These are phyloP conservation scores for Suhomyces taliae DNA, from an alignment of 1,139 yeast genomes.

Conservation along the genomic window DNA sequence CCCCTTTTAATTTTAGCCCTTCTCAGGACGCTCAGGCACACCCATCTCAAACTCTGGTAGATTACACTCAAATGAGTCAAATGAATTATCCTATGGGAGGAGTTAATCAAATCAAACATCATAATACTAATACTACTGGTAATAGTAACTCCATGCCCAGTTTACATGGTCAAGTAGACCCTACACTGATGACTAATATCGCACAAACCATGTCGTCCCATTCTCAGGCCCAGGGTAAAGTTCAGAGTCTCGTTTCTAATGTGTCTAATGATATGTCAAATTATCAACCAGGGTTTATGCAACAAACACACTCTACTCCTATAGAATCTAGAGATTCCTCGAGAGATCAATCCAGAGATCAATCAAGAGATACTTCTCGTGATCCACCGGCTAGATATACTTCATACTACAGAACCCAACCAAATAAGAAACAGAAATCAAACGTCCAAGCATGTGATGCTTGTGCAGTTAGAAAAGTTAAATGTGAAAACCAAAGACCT, in stretches of 20 bases:
- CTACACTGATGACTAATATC: too few relatives aligned
- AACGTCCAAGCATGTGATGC: slow-evolving; percentile 39
- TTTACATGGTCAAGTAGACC: too few relatives aligned
- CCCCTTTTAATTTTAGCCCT: background rate
- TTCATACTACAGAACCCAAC: slow-evolving; percentile 9
- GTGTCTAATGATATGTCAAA: background rate
- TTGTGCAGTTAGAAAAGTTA: slow-evolving; percentile 46
- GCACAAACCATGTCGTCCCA: too few relatives aligned
- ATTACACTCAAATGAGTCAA: too few relatives aligned
- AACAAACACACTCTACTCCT: background rate
- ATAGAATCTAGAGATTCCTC: background rate
- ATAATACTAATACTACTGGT: too few relatives aligned
- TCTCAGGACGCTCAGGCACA: background rate
- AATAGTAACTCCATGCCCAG: too few relatives aligned
- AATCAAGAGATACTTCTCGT: background rate
- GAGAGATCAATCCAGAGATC: background rate
- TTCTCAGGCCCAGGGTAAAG: background rate
- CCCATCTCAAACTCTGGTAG: too few relatives aligned
- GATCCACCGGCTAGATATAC: slow-evolving; percentile 5
- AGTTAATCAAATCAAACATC: too few relatives aligned
- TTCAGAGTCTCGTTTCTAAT: background rate
- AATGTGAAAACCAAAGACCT: slow-evolving; percentile 43
- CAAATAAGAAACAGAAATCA: slow-evolving; percentile 14
- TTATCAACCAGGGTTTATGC: background rate
- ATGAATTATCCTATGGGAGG: too few relatives aligned